Percentiles rank a stretch among this genome's conserved stretches.
Evolutionary conservation across 1,284 basidiomycete species (phyloP).

Genomic region (Heterobasidion occidentale): DNA sequence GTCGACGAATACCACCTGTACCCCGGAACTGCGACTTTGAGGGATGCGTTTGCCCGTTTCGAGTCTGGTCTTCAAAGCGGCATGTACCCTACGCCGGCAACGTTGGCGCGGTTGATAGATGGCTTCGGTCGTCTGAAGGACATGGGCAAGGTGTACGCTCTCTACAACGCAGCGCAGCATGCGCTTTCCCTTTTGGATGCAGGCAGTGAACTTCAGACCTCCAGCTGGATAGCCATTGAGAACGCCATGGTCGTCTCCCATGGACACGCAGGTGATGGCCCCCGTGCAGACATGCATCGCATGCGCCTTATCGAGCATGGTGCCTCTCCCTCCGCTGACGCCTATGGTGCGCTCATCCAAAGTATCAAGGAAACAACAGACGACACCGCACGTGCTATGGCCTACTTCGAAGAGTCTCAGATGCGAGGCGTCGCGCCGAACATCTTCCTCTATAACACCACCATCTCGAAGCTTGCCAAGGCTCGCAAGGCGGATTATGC

Average conservation of each 20-base stretch:
- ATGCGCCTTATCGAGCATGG: conserved; percentile 73
- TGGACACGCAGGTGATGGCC: conserved; percentile 74
- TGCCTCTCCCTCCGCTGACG: conserved; percentile 77
- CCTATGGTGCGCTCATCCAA: conserved; percentile 86
- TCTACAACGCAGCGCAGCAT: conserved; percentile 69
- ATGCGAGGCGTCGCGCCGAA: conserved; percentile 67
- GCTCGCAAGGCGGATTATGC: conserved; percentile 89
- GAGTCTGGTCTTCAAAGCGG: conserved; percentile 25
- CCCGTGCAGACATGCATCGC: conserved; percentile 77
- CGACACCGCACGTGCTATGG: conserved; percentile 80
- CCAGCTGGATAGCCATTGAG: conserved; percentile 75
- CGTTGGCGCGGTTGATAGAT: conserved; percentile 60
- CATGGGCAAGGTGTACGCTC: conserved; percentile 50
- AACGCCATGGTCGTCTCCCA: conserved; percentile 83
- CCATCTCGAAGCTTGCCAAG: conserved; percentile 90
- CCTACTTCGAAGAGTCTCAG: conserved; percentile 78
- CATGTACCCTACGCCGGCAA: conserved; percentile 44
- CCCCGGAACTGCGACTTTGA: conserved; percentile 23
- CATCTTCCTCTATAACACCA: conserved; percentile 89
- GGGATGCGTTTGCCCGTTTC: conserved; percentile 30
- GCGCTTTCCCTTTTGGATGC: conserved; percentile 39
- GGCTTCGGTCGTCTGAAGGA: conserved; percentile 58
- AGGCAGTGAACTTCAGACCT: conserved; percentile 42
- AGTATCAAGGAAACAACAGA: conserved; percentile 89
- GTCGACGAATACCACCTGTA: conserved; percentile 27